Percentiles rank a stretch among this genome's conserved stretches.
Evolutionary conservation across 2,329 filamentous ascomycete genomes (phyloP).

Genomic region (Verticillium isaacii): DNA sequence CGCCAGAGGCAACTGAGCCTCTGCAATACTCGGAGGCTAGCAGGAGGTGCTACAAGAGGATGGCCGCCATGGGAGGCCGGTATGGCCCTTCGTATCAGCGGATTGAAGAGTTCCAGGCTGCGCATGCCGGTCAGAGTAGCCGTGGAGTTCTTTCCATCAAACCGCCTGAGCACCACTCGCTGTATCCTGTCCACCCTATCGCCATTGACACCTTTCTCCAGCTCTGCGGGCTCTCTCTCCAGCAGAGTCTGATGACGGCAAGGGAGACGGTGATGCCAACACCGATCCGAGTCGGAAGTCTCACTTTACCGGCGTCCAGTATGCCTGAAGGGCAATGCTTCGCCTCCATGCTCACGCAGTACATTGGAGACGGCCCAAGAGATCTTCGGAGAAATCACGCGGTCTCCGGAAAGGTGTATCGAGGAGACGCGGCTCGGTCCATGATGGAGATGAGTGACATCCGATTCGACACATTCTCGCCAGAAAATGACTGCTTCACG

Average conservation of each 20-base stretch:
- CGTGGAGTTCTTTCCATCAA: neutral
- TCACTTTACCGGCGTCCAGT: neutral
- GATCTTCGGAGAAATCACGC: neutral
- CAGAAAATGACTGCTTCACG: neutral
- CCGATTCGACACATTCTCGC: neutral
- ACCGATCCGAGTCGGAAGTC: neutral
- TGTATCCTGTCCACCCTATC: slow-evolving; percentile 3
- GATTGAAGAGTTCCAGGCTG: neutral
- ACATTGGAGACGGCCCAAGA: neutral
- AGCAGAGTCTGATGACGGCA: neutral
- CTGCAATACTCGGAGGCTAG: neutral
- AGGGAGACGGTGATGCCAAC: neutral
- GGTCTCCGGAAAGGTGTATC: neutral
- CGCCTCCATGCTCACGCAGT: neutral
- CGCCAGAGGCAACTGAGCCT: neutral
- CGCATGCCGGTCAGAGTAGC: neutral
- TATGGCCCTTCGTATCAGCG: slow-evolving; percentile 3
- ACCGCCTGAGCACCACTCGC: neutral
- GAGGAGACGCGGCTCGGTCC: neutral
- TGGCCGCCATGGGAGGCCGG: neutral
- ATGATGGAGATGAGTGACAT: neutral
- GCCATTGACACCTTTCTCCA: slow-evolving; percentile 1
- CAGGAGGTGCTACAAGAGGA: neutral
- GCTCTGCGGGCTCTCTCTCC: neutral
- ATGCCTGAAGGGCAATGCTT: neutral